Conservation (phyloP, 768 basidiomycete species). For the Suillus paluster region DNA sequence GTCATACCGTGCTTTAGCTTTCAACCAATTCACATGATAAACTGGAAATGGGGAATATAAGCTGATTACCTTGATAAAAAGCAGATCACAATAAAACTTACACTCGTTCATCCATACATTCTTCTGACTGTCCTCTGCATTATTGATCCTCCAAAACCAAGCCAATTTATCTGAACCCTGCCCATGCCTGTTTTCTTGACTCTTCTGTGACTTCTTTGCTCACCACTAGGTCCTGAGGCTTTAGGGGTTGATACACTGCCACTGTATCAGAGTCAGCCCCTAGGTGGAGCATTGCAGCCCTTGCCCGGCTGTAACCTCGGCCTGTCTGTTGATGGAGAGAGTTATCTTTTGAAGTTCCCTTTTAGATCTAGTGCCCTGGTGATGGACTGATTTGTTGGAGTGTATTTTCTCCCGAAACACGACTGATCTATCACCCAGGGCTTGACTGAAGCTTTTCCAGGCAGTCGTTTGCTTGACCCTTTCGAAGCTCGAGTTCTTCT, state of each 20-base stretch:
- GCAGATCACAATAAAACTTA: too few species aligned
- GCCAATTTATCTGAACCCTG: constrained; percentile 11
- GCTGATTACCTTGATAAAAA: too few species aligned
- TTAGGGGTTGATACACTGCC: constrained; percentile 2
- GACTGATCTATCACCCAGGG: constrained; percentile 11
- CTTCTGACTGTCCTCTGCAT: too few species aligned
- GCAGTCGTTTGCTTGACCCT: constrained; percentile 8
- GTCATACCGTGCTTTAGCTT: too few species aligned
- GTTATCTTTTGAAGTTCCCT: background rate
- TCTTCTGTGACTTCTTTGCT: constrained; percentile 14
- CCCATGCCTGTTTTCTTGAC: constrained; percentile 13
- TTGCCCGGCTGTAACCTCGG: constrained; percentile 1
- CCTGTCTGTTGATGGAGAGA: constrained; percentile 6
- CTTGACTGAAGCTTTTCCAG: constrained; percentile 7
- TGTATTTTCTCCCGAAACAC: constrained; percentile 7
- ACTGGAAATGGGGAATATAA: too few species aligned
- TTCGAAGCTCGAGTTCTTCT: background rate
- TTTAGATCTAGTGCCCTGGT: constrained; percentile 7
- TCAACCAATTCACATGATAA: background rate
- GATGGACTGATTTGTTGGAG: background rate
- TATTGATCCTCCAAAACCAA: constrained; percentile 1
- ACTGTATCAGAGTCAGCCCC: background rate
- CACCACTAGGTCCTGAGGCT: constrained; percentile 5
- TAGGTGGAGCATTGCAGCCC: background rate
- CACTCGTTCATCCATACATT: too few species aligned